Evolutionary conservation across 1,284 basidiomycete species (phyloP), one percentile per base, ranked within the genome.

Genomic region (Tilletiopsis washingtonensis): DNA sequence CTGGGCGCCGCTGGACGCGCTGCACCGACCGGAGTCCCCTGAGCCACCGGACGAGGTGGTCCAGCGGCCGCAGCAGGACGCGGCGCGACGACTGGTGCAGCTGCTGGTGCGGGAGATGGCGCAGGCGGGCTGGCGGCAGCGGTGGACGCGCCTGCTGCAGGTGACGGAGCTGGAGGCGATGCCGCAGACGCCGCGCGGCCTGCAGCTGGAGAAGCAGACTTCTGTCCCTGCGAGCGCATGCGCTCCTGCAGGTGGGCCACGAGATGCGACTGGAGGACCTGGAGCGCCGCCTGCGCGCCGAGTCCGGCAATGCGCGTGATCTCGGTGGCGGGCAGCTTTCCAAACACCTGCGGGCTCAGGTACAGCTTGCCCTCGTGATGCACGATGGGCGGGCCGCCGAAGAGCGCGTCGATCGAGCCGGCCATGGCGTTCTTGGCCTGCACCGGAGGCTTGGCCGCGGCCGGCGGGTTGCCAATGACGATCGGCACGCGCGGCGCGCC

Each of bases 311-410:
- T 77, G 48, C 86, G 83, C 49, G 78, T 79, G 43, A 93, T 75
- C 71, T 86, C 84, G 51, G 84, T 83, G 27, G 79, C 76, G 1
- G 83, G 82, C 9, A 93, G 79, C 55, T 84, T 83, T 5, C 84
- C 81, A 70, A 93, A 93, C 37, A 93, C 85, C 23, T 80, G 78
- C 2, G 89, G 89, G 64, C 86, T 86, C 32, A 93, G 80, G 58
- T 88, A 82, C 24, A 93, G 81, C 44, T 81, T 84, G 53, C 86
- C 84, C 61, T 88, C 84, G 61, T 91, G 87, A 23, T 91, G 77
- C 24, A 88, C 82, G 76, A 93, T 89, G 21, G 77, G 87, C 61
- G 79, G 82, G 75, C 77, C 81, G 74, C 61, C 77, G 34, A 76
- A 72, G 26, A 68, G 74, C 49, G 54, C 59, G 43, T 71, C 69